Percentiles rank a stretch among this genome's conserved stretches.
phyloP scores from a whole-genome alignment of 805 yeast genomes.

The Zygosaccharomyces lentus region DNA sequence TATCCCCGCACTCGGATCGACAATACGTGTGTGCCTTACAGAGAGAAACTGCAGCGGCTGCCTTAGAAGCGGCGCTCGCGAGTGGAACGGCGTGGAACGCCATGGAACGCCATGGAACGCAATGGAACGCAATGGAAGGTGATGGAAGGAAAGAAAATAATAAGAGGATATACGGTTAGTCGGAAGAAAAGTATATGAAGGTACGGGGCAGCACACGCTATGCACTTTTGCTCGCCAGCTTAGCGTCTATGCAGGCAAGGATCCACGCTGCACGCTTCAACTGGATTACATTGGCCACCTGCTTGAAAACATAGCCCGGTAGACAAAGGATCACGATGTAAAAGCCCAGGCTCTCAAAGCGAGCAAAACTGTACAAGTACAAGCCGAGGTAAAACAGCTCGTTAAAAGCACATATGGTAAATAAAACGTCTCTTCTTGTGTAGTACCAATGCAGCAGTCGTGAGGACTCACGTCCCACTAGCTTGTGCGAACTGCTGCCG shows the following conservation, averaged over 20 bases:
- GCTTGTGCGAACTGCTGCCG: slow-evolving; percentile 82
- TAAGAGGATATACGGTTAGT: not conserved
- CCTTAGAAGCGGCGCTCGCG: no score
- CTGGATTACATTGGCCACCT: slow-evolving; percentile 83
- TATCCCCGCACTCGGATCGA: no score
- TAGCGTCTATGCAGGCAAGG: slow-evolving; percentile 69
- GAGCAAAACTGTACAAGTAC: slow-evolving; percentile 63
- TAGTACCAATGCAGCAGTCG: slow-evolving; percentile 79
- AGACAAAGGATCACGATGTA: slow-evolving; percentile 54
- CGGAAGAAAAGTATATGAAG: not conserved
- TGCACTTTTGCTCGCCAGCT: slow-evolving; percentile 30
- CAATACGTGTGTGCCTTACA: no score
- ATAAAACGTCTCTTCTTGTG: slow-evolving; percentile 76
- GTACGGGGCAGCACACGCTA: not conserved
- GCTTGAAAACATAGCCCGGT: slow-evolving; percentile 91
- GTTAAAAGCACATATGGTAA: slow-evolving; percentile 86
- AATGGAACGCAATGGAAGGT: not conserved
- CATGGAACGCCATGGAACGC: slow-evolving; percentile 2
- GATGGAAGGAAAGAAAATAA: slow-evolving; percentile 1
- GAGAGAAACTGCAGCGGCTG: no score
- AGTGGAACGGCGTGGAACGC: not conserved
- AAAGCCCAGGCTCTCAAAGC: slow-evolving; percentile 52
- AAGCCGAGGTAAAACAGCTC: slow-evolving; percentile 89
- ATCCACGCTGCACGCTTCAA: slow-evolving; percentile 77
- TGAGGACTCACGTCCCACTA: slow-evolving; percentile 64